These are phyloP conservation scores for Globisporangium ultimum DNA, from an alignment of 352 stramenopile genomes.

Conservation along the genomic window DNA sequence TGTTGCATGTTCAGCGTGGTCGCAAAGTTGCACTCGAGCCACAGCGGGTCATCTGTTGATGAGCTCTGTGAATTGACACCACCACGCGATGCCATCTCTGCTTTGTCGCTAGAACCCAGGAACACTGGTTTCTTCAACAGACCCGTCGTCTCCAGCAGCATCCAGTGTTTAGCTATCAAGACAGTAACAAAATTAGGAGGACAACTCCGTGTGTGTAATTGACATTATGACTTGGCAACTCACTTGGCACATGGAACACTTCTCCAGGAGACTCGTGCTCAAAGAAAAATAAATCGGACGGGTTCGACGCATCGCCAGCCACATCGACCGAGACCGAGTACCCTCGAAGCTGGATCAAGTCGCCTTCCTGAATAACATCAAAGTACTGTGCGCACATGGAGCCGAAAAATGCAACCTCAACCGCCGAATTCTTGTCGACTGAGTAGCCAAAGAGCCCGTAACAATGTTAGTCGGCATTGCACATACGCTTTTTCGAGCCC, in stretches of 20 bases:
- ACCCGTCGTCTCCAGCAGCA: slow-evolving; percentile 31
- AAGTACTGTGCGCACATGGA: slow-evolving; percentile 63
- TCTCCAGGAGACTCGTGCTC: slow-evolving; percentile 27
- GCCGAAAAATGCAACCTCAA: slow-evolving; percentile 68
- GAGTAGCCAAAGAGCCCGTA: background rate
- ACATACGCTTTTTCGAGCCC: background rate
- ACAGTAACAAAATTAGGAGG: too few relatives aligned
- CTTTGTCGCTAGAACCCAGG: background rate
- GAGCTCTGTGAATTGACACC: background rate
- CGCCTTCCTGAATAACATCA: slow-evolving; percentile 47
- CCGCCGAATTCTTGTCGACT: slow-evolving; percentile 40
- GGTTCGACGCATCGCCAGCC: slow-evolving; percentile 6
- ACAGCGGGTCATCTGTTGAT: slow-evolving; percentile 17
- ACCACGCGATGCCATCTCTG: background rate
- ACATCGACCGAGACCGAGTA: slow-evolving; percentile 23
- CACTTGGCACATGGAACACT: slow-evolving; percentile 35
- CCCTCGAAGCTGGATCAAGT: slow-evolving; percentile 49
- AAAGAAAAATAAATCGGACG: slow-evolving; percentile 23
- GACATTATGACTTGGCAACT: too few relatives aligned
- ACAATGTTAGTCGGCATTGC: background rate
- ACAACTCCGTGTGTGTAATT: too few relatives aligned
- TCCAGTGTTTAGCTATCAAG: slow-evolving; percentile 54
- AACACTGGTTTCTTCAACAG: slow-evolving; percentile 20
- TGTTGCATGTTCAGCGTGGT: slow-evolving; percentile 30
- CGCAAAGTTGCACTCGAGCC: slow-evolving; percentile 46